Evolutionary conservation across 208 protist genomes (phyloP).

Genomic region (Trypanosoma mega): DNA sequence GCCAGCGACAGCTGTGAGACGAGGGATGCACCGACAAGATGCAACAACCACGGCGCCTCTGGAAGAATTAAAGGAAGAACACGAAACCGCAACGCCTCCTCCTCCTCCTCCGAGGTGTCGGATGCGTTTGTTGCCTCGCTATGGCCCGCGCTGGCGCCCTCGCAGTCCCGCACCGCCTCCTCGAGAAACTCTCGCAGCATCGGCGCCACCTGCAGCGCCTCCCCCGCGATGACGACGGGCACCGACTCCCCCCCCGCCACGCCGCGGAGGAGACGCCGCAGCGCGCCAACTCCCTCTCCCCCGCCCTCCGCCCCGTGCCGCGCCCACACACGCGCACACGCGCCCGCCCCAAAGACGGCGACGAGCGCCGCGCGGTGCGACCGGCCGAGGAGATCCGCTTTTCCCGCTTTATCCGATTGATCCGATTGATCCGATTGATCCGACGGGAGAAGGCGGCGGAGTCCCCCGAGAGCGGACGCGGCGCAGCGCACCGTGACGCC

Average conservation of each 20-base stretch:
- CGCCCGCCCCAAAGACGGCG: constrained; percentile 19
- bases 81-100: constrained; percentile 8
- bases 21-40: constrained; percentile 54
- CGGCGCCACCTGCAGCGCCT: constrained; percentile 54
- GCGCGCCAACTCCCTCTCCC: constrained; percentile 11
- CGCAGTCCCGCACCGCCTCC: constrained; percentile 20
- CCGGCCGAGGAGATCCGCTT: constrained; percentile 20
- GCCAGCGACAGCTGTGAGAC: constrained; percentile 40
- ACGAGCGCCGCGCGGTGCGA: constrained; percentile 11
- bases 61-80: constrained; percentile 19
- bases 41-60: constrained; percentile 46
- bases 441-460: constrained; percentile 16
- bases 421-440: no score
- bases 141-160: not conserved
- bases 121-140: not conserved
- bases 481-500: constrained; percentile 33
- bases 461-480: constrained; percentile 20
- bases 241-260: constrained; percentile 31
- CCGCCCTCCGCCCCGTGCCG: not conserved
- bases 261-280: constrained; percentile 39
- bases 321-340: constrained; percentile 17
- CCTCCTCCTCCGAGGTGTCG: constrained; percentile 4
- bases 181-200: constrained; percentile 35
- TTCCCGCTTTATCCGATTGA: no score
- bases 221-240: constrained; percentile 46